Conservation (phyloP, 768 basidiomycete genomes). For the Postia placenta region DNA sequence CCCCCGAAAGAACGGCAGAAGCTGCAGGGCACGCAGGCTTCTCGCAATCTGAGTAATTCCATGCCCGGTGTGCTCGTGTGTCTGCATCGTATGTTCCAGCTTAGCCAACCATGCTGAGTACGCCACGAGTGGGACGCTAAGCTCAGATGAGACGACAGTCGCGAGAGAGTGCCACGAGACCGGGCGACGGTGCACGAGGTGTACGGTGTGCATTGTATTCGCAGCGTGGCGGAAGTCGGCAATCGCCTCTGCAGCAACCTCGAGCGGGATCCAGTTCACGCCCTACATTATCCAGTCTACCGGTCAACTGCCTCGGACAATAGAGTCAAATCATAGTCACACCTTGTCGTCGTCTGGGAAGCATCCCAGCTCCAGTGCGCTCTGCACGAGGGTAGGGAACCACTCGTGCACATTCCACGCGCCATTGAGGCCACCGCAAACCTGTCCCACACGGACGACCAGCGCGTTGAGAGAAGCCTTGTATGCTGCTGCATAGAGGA, state of each 20-base stretch:
- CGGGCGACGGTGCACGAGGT: constrained; percentile 1
- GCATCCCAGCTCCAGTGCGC: neutral
- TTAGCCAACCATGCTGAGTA: neutral
- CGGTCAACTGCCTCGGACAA: neutral
- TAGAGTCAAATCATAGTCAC: neutral
- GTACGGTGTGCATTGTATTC: neutral
- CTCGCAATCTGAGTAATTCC: neutral
- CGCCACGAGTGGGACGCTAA: neutral
- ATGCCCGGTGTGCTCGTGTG: neutral
- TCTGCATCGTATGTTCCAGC: neutral
- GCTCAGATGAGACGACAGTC: neutral
- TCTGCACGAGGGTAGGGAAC: constrained; percentile 34
- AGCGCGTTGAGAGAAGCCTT: constrained; percentile 23
- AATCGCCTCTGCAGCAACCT: neutral
- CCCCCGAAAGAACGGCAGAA: neutral
- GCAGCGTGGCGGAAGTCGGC: neutral
- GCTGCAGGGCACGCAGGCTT: neutral
- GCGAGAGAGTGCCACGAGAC: neutral
- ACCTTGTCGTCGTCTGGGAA: constrained; percentile 2
- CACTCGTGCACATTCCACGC: constrained; percentile 39
- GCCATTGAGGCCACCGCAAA: constrained; percentile 34
- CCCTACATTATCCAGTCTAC: neutral
- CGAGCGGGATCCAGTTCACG: neutral
- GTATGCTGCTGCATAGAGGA: constrained; percentile 26
- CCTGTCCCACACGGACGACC: constrained; percentile 38